Evolutionary conservation across 331 rosid species (phyloP).

Genomic region (Stylosanthes scabra): DNA sequence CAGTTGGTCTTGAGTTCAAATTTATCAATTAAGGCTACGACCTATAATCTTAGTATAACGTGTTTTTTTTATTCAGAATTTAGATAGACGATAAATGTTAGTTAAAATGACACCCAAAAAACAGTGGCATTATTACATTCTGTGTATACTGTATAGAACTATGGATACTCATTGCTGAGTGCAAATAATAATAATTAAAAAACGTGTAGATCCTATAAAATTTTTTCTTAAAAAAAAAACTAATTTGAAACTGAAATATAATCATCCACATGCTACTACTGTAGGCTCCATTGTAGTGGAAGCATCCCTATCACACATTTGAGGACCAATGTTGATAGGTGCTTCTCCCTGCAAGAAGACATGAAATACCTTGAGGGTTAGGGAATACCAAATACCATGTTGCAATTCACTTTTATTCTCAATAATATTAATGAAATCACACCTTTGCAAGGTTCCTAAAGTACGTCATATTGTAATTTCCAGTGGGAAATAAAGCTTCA

Average conservation of each 20-base stretch:
- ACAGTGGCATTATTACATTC: constrained; percentile 17
- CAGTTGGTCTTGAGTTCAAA: too few relatives aligned
- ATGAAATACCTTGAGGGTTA: constrained; percentile 1
- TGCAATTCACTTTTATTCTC: not conserved
- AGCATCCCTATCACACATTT: constrained; percentile 68
- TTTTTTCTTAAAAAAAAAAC: not conserved
- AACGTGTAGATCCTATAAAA: constrained; percentile 37
- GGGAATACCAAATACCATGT: not conserved
- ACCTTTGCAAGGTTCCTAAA: constrained; percentile 93
- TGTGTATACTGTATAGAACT: constrained; percentile 22
- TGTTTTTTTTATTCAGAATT: not conserved
- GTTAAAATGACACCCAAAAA: not conserved
- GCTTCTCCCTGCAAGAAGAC: constrained; percentile 61
- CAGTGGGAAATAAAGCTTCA: constrained; percentile 76
- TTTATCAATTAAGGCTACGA: too few relatives aligned
- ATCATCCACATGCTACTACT: constrained; percentile 62
- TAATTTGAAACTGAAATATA: constrained; percentile 27
- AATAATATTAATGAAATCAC: constrained; percentile 7
- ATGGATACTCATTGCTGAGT: not conserved
- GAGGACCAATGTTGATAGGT: constrained; percentile 57
- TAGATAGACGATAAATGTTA: not conserved
- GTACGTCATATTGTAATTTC: constrained; percentile 70
- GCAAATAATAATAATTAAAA: constrained; percentile 1
- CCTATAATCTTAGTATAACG: not conserved
- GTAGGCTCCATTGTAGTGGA: constrained; percentile 70